A percentile compares a stretch with the other conserved stretches of the same genome.
phyloP scores from a whole-genome alignment of 805 yeast genomes.

The Candida dajiaensis region DNA sequence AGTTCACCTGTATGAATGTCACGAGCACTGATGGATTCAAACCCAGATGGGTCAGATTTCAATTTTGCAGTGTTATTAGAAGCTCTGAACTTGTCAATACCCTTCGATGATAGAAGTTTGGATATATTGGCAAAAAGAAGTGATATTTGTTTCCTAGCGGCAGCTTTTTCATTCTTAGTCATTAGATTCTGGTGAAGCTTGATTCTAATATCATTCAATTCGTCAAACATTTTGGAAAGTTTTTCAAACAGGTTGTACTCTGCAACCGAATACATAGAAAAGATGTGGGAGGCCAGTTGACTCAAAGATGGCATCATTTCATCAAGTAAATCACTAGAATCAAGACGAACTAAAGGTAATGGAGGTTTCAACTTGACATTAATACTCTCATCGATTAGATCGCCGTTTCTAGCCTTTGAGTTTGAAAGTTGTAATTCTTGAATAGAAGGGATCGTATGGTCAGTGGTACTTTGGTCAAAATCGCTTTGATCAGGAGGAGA shows the following conservation, averaged over 20 bases:
- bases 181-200: constrained; percentile 44
- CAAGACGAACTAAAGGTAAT: constrained; percentile 45
- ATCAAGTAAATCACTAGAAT: constrained; percentile 39
- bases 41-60: constrained; percentile 52
- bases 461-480: constrained; percentile 15
- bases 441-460: constrained; percentile 28
- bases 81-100: constrained; percentile 26
- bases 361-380: constrained; percentile 39
- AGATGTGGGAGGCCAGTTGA: constrained; percentile 57
- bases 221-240: constrained; percentile 45
- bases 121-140: constrained; percentile 51
- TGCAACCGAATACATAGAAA: constrained; percentile 64
- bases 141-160: constrained; percentile 46
- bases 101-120: constrained; percentile 48
- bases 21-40: constrained; percentile 62
- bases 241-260: constrained; percentile 59
- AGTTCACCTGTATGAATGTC: constrained; percentile 54
- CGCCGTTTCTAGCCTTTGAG: constrained; percentile 26
- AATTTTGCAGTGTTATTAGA: constrained; percentile 18
- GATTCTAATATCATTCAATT: constrained; percentile 53
- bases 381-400: constrained; percentile 16
- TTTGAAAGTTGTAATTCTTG: constrained; percentile 28
- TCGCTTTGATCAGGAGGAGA: constrained; percentile 25
- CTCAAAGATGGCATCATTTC: constrained; percentile 56
- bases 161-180: constrained; percentile 45